Evolutionary conservation across 163 green algal genomes (phyloP).

Genomic region (Prototheca cutis): DNA sequence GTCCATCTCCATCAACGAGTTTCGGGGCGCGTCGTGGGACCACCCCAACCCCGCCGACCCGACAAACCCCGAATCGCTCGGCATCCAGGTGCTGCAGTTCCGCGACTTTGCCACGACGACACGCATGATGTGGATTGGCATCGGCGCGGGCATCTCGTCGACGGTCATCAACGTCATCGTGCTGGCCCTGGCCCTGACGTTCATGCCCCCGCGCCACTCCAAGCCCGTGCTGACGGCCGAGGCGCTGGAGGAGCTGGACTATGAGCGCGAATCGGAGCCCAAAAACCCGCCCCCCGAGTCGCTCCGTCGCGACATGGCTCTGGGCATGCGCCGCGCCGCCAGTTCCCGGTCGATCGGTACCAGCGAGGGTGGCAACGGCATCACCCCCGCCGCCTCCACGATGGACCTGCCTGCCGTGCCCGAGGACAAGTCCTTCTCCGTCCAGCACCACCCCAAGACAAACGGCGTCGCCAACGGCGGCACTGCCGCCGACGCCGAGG

Average conservation of each 20-base stretch:
- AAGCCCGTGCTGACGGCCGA: background rate
- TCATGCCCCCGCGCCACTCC: constrained; percentile 6
- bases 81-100: constrained; percentile 36
- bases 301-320: background rate
- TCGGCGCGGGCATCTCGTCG: constrained; percentile 20
- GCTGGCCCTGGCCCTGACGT: constrained; percentile 16
- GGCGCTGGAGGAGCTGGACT: constrained; percentile 11
- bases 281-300: background rate
- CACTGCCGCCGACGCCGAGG: background rate
- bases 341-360: background rate
- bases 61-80: constrained; percentile 20
- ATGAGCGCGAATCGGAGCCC: background rate
- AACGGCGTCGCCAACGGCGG: background rate
- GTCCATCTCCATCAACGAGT: constrained; percentile 63
- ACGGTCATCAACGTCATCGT: constrained; percentile 21
- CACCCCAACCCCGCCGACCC: constrained; percentile 8
- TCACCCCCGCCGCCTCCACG: background rate
- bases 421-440: background rate
- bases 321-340: constrained; percentile 1
- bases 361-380: background rate
- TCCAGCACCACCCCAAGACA: background rate
- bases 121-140: constrained; percentile 21
- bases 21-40: constrained; percentile 42
- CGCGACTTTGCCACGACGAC: constrained; percentile 30
- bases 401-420: constrained; percentile 1